phyloP scores from a whole-genome alignment of 805 yeast genomes.

The Yamadazyma kitorensis region DNA sequence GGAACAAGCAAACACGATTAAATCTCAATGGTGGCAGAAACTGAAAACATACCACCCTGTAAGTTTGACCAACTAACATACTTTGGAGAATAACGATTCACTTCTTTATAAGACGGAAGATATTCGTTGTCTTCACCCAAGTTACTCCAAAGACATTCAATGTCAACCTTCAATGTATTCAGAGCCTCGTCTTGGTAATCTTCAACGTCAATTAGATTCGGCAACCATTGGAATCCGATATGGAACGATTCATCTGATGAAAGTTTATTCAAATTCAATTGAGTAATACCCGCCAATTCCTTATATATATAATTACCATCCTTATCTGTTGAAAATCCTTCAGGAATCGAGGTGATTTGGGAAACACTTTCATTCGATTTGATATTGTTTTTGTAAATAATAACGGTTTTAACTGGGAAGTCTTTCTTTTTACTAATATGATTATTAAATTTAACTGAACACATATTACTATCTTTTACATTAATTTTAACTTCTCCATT shows the following conservation, averaged over 20 bases:
- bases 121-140: constrained; percentile 41
- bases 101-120: constrained; percentile 71
- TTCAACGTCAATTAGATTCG: constrained; percentile 47
- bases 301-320: constrained; percentile 49
- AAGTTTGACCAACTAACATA: constrained; percentile 63
- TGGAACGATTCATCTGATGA: constrained; percentile 58
- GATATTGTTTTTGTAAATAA: constrained; percentile 42
- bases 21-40: constrained; percentile 46
- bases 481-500: constrained; percentile 59
- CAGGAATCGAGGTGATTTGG: constrained; percentile 28
- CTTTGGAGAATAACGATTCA: constrained; percentile 63
- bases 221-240: constrained; percentile 75
- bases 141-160: constrained; percentile 81
- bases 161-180: constrained; percentile 49
- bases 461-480: constrained; percentile 61
- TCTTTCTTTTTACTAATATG: constrained; percentile 18
- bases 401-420: constrained; percentile 66
- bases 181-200: constrained; percentile 20
- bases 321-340: constrained; percentile 43
- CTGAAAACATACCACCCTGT: constrained; percentile 66
- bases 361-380: constrained; percentile 9
- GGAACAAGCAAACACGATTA: constrained; percentile 10
- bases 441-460: constrained; percentile 56
- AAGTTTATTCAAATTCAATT: constrained; percentile 61
- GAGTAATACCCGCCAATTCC: constrained; percentile 60